Evolutionary conservation across 202 grass and related monocot species (phyloP).

Genomic region (Sporobolus alterniflorus): DNA sequence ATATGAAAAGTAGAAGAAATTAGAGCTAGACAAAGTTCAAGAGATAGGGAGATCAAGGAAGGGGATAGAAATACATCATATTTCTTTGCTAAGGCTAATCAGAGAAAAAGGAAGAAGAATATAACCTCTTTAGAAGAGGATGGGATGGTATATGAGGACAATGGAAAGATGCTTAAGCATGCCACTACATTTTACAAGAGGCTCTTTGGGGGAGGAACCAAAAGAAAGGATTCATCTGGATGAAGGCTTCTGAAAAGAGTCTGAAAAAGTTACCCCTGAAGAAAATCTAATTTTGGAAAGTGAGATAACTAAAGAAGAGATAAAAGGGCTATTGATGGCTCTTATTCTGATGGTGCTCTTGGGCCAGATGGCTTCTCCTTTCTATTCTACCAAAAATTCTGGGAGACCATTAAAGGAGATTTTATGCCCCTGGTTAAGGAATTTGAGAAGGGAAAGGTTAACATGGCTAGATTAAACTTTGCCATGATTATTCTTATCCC

Average conservation of each 20-base stretch:
- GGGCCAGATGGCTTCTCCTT: too few species aligned
- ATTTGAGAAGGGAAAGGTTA: too few species aligned
- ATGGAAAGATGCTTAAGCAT: background rate
- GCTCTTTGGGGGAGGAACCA: background rate
- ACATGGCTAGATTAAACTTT: too few species aligned
- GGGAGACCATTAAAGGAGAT: too few species aligned
- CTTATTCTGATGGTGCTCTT: too few species aligned
- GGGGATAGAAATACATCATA: background rate
- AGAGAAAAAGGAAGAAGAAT: background rate
- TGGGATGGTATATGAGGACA: rapidly evolving
- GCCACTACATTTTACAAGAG: background rate
- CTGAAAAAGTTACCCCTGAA: background rate
- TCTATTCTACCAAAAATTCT: too few species aligned
- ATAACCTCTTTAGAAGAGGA: background rate
- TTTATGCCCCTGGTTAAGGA: too few species aligned
- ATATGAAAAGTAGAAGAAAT: background rate
- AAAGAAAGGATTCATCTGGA: background rate
- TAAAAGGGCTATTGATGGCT: background rate
- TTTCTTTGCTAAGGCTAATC: background rate
- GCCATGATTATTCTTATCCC: too few species aligned
- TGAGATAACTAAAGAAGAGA: background rate
- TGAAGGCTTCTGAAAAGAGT: background rate
- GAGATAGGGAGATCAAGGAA: background rate
- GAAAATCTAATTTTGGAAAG: background rate
- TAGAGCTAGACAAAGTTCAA: background rate